phyloP scores from a whole-genome alignment of 352 stramenopile species.

The Heterotrichella gracilis region DNA sequence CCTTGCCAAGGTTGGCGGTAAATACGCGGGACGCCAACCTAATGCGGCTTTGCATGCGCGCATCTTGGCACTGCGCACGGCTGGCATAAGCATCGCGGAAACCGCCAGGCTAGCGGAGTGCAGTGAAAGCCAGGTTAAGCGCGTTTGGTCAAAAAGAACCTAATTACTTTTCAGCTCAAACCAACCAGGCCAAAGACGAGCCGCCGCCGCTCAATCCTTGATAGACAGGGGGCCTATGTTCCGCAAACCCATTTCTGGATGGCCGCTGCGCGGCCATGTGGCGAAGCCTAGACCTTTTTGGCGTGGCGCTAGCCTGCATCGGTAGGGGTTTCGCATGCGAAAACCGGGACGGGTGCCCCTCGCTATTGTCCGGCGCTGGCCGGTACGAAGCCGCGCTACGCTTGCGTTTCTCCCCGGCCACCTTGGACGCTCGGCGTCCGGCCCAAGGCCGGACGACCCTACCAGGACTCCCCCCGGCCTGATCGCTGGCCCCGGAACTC shows the following conservation, averaged over 20 bases:
- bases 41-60: neutral
- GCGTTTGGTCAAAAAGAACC: conserved; percentile 1
- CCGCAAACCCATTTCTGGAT: neutral
- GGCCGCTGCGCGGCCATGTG: neutral
- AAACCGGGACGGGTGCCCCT: neutral
- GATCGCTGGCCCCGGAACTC: neutral
- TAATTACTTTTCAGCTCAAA: conserved; percentile 9
- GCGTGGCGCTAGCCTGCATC: neutral
- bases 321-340: neutral
- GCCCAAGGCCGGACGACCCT: neutral
- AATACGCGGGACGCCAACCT: neutral
- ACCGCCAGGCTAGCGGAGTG: neutral
- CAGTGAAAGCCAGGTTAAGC: neutral
- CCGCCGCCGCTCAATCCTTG: neutral
- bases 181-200: neutral
- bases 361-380: neutral
- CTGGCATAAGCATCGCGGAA: neutral
- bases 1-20: neutral
- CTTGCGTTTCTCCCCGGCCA: neutral
- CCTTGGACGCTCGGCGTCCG: neutral
- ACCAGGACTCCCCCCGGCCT: neutral
- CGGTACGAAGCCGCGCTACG: neutral
- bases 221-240: neutral
- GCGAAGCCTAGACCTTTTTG: neutral
- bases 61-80: neutral